Evolutionary conservation across 805 yeast genomes (phyloP), one percentile per base, ranked within the genome.

Genomic region (Kluyveromyces starmeri): DNA sequence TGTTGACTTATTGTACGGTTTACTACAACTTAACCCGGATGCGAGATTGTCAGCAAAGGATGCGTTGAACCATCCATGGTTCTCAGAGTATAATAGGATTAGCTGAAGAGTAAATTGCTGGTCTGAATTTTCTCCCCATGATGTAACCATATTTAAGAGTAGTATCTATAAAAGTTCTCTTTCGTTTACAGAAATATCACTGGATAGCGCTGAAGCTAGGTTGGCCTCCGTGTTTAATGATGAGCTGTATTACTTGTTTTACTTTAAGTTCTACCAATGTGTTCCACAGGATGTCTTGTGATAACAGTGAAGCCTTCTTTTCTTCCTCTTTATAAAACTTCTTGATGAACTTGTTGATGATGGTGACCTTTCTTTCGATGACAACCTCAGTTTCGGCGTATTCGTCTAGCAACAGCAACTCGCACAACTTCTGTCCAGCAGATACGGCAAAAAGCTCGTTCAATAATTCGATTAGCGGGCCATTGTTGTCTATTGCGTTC

Each of bases 11-110:
- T 27, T 58, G 23, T 52, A 50, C 19, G 60, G 58, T 0, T 51
- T 73, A 40, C 51, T 73, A 29, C 76, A 71, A 46, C 47, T 71
- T 50, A 66, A 67, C 28, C 79, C 79, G 1, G 77, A 71, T 40
- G 55, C 56, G 40, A 59, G 79, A 34, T 59, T 73, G 9, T 58
- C 71, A 17, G 77, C 77, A 4, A 58, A 66, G 23, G 73, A 68
- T 40, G 75, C 77, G 4, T 51, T 73, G 38, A 67, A 65, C 39
- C 77, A 58, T 33, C 58, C 62, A 4, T 58, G 62, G 59, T 58
- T 58, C 35, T 51, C 58, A 7, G 62, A 58, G 38, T 54, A 57
- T 36, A 54, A 24, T 18, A 23, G 25, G 6, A 18, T 14, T 14
- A 23, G 13, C 26, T 23, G n/a, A 23, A 8, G 23, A 20, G 23